Base-by-base conservation (phyloP, 2,329 filamentous ascomycete species). In the Rutstroemia sp. region DNA sequence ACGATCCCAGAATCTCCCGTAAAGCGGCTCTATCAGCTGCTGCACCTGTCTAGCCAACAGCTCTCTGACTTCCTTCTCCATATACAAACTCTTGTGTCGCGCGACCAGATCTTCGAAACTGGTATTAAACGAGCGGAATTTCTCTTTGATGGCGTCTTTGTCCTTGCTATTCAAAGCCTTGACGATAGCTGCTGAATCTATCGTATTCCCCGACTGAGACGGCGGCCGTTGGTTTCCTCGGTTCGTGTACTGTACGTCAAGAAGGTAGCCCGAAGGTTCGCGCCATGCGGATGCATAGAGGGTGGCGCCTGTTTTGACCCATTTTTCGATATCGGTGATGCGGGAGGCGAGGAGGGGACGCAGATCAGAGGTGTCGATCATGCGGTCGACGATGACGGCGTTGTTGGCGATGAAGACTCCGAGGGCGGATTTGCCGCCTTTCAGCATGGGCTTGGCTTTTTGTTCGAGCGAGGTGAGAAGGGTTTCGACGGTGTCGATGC, bases 81-180 rank as follows among this genome's bases (percentile, higher is more conserved):
- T 96, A 66, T 79, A 86, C 67, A 89, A 88, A 27, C 79, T 77
- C 73, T 91, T 94, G 74, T 99, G 92, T 58, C 84, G 85, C 34
- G 80, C 73, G 6, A 96, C 84, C 72, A 96, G 81, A 30, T 95
- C 92, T 62, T 99, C 94, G 68, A 99, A 99, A 46, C 81, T 84
- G 8, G 80, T 76, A 70, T 99, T 99, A 77, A 99, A 99, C 44
- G 84, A 83, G 65, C 88, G 84, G 72, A 96, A 99, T 73, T 97
- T 97, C 71, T 90, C 85, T 73, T 99, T 99, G 73, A 97, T 95
- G 57, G 85, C 86, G 69, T 99, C 94, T 72, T 92, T 95, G 69
- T 99, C 94, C 71, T 96, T 96, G 66, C 86, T 90, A 47, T 82
- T 84, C 3, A 97, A 76, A 1, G 82, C 82, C 72, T 95, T 96